Evolutionary conservation across 805 yeast species (phyloP).

Genomic region (Huiozyma sinensis): DNA sequence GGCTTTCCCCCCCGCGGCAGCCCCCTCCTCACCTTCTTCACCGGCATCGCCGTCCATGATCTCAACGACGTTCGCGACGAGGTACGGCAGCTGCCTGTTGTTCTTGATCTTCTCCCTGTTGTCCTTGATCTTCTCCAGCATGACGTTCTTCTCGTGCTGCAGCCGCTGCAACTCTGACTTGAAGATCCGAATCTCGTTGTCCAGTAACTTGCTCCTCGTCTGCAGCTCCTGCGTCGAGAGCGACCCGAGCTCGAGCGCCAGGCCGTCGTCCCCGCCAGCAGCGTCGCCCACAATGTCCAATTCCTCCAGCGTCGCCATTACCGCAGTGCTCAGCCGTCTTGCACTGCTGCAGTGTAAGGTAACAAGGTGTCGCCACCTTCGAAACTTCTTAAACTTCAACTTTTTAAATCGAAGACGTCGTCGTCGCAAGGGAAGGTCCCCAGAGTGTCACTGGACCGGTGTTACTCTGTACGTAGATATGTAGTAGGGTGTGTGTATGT

Average conservation of each 20-base stretch:
- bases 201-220: slow-evolving; percentile 78
- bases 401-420: not conserved
- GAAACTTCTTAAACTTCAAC: not conserved
- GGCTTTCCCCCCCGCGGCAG: slow-evolving; percentile 93
- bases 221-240: slow-evolving; percentile 73
- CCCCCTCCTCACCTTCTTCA: slow-evolving; percentile 50
- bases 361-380: too few species aligned
- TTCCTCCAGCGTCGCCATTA: slow-evolving; percentile 80
- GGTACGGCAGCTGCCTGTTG: slow-evolving; percentile 88
- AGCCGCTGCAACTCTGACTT: slow-evolving; percentile 83
- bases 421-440: not conserved
- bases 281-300: slow-evolving; percentile 41
- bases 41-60: slow-evolving; percentile 80
- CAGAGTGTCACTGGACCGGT: not conserved
- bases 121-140: slow-evolving; percentile 89
- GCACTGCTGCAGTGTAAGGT: not conserved
- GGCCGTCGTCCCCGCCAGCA: slow-evolving; percentile 39
- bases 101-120: slow-evolving; percentile 93
- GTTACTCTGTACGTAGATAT: not conserved
- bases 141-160: slow-evolving; percentile 83
- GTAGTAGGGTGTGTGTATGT: not conserved
- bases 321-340: not conserved
- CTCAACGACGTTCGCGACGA: slow-evolving; percentile 95
- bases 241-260: slow-evolving; percentile 72
- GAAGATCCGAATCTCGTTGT: slow-evolving; percentile 92